Percentiles rank a stretch among this genome's conserved stretches.
These are phyloP conservation scores for Apiotrichum veenhuisii DNA, from an alignment of 1,284 basidiomycete species.

Conservation along the genomic window DNA sequence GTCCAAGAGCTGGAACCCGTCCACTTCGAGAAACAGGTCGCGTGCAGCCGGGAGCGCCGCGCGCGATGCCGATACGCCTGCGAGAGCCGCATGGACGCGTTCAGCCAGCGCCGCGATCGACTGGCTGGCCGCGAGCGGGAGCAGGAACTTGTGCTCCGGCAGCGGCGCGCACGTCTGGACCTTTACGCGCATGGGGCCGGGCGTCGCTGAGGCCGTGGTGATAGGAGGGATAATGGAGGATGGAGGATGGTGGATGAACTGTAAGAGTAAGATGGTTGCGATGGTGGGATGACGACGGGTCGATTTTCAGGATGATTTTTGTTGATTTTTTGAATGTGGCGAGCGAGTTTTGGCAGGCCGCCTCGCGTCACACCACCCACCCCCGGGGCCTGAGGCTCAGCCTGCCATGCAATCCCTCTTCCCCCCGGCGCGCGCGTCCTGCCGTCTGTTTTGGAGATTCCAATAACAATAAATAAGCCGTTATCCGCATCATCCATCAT, in stretches of 20 bases:
- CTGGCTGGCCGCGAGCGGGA: background rate
- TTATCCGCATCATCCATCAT: no score
- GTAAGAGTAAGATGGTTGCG: background rate
- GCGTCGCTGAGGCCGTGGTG: background rate
- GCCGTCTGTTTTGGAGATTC: no score
- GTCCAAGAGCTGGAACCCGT: conserved; percentile 47
- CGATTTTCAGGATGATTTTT: background rate
- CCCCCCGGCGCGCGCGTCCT: no score
- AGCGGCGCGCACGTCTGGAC: conserved; percentile 36
- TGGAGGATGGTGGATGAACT: background rate
- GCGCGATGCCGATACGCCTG: background rate
- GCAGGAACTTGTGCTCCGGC: conserved; percentile 28
- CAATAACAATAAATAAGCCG: no score
- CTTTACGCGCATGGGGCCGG: conserved; percentile 32
- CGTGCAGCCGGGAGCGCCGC: background rate
- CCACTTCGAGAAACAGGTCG: conserved; percentile 39
- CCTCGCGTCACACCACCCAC: no score
- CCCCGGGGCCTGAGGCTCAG: no score
- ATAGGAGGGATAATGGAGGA: no score
- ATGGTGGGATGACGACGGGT: background rate
- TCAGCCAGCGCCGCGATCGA: conserved; percentile 5
- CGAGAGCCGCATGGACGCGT: background rate
- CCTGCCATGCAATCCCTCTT: no score
- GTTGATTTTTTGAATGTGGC: no score
- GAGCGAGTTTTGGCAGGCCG: no score